Evolutionary conservation across 495 filamentous ascomycete genomes (phyloP).

Genomic region (Annulohypoxylon nitens): DNA sequence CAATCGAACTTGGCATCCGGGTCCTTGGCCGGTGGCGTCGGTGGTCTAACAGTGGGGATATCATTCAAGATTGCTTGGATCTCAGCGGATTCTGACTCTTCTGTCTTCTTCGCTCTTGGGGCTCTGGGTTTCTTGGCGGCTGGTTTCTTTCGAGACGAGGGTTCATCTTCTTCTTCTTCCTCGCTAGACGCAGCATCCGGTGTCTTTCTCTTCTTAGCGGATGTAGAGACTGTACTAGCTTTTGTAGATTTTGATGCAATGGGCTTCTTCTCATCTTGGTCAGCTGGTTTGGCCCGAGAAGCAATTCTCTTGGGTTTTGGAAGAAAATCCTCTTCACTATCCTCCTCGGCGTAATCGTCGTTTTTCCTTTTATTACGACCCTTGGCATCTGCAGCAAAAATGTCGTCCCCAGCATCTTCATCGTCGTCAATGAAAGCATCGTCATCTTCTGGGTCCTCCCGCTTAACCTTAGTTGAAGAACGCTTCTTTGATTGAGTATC

Average conservation of each 20-base stretch:
- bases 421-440: conserved; percentile 70
- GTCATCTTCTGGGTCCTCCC: conserved; percentile 55
- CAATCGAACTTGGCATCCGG: conserved; percentile 80
- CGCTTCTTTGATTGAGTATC: conserved; percentile 52
- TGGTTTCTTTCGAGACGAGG: conserved; percentile 66
- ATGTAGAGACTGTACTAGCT: conserved; percentile 56
- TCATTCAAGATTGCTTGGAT: conserved; percentile 88
- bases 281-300: conserved; percentile 56
- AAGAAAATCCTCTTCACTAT: conserved; percentile 68
- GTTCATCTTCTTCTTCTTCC: conserved; percentile 61
- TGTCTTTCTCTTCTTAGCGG: conserved; percentile 62
- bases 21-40: conserved; percentile 78
- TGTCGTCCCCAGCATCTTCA: conserved; percentile 77
- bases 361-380: conserved; percentile 70
- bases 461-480: conserved; percentile 47
- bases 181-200: conserved; percentile 59
- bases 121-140: conserved; percentile 71
- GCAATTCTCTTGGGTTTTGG: conserved; percentile 63
- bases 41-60: conserved; percentile 83
- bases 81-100: conserved; percentile 69
- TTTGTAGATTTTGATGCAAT: conserved; percentile 52
- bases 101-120: conserved; percentile 70
- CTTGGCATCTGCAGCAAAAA: conserved; percentile 75
- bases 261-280: conserved; percentile 56
- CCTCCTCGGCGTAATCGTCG: conserved; percentile 74